Base-by-base conservation (phyloP, 2,329 filamentous ascomycete species). In the Cytospora paraplurivora region DNA sequence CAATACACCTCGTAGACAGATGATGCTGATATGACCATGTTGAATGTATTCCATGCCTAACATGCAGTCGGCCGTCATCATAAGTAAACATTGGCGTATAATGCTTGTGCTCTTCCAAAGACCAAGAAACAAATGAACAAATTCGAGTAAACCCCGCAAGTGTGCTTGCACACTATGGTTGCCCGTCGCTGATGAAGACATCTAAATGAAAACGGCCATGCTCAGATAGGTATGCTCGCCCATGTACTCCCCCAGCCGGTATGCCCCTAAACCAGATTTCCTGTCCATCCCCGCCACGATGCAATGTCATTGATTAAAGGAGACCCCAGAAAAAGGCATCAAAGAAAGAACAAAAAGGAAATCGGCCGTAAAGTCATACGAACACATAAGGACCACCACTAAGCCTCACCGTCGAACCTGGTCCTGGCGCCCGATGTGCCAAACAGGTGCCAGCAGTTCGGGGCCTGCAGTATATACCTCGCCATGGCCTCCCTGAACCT, bases 401-500 rank as follows among this genome's bases (percentile, higher is more conserved):
- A 47, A 12, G 10, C 44, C 50, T 73, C 71, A 17, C 59, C 61
- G 33, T 71, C 71, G 8, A 67, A 69, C 58, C 70, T 67, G 17
- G 71, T 58, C 15, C 68, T 19, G 70, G 74, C 54, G 58, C n/a
- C 68, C 21, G 70, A 74, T 52, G 72, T 68, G 62, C 72, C 77
- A 75, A 91, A 92, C 67, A 89, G 82, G 73, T 91, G 88, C 89
- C 89, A 92, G 74, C 87, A 90, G 71, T 90, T 90, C 6, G 89
- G 89, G 12, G 88, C 86, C 73, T 91, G 88, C 33, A 92, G 78
- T 62, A 92, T 91, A 70, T 92, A 92, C 70, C 84, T 85, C 21
- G 93, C 92, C 95, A 99, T 99, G 13, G 93, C 93, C 77, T 97
- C 94, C 68, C 95, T 81, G 79, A 99, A 99, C 7, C 95, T 88